Conservation (phyloP, 495 filamentous ascomycete species). For the Cercophora scortea region DNA sequence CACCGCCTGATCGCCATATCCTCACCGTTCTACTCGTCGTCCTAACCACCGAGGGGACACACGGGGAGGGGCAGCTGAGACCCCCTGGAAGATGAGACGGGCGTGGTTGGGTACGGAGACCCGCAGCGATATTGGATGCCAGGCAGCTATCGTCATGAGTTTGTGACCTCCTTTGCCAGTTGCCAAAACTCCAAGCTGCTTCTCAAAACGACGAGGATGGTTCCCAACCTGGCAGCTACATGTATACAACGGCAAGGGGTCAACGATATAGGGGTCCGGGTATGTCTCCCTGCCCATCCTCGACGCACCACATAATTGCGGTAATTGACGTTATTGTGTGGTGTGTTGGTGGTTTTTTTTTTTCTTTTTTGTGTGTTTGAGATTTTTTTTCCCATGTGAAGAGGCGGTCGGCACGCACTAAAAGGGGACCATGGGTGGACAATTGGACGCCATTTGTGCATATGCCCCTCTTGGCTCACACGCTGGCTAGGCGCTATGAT, state of each 20-base stretch:
- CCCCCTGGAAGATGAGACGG: not conserved
- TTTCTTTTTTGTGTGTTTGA: not conserved
- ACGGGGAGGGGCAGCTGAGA: conserved; percentile 8
- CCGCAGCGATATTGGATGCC: not conserved
- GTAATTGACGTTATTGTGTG: not conserved
- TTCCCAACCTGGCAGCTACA: not conserved
- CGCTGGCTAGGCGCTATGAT: too few species aligned
- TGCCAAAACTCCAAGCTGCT: not conserved
- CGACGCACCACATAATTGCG: not conserved
- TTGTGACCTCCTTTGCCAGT: not conserved
- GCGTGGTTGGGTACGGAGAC: not conserved
- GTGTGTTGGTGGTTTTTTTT: not conserved
- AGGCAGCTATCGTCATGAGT: not conserved
- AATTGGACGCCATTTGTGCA: not conserved
- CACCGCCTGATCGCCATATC: not conserved
- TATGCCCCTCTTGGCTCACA: too few species aligned
- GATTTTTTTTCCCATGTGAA: not conserved
- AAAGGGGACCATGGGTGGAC: not conserved
- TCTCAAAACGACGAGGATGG: not conserved
- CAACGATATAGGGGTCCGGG: not conserved
- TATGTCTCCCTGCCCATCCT: not conserved
- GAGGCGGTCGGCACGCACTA: not conserved
- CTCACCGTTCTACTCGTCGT: not conserved
- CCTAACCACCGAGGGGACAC: not conserved
- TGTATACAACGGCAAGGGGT: not conserved